Percentiles rank a stretch among this genome's conserved stretches.
Conservation (phyloP, 768 basidiomycete genomes). For the Mycena polygramma region DNA sequence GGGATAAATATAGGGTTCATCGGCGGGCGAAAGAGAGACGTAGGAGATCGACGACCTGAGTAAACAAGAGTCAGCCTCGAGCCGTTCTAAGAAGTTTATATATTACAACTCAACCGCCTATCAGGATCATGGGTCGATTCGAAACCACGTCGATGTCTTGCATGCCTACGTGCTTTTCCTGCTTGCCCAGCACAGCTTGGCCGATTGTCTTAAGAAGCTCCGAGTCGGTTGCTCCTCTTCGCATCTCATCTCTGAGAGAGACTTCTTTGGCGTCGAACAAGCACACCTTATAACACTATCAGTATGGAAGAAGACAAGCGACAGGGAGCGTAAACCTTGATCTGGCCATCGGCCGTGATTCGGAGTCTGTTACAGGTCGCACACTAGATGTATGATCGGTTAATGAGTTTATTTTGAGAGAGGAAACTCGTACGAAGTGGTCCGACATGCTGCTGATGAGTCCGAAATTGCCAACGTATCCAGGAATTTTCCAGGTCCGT, state of each 20-base stretch:
- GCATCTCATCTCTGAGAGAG: constrained; percentile 82
- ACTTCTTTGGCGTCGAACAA: constrained; percentile 89
- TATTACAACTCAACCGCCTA: constrained; percentile 84
- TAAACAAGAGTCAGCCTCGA: constrained; percentile 11
- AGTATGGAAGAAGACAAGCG: constrained; percentile 9
- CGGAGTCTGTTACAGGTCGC: constrained; percentile 86
- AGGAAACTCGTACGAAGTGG: constrained; percentile 64
- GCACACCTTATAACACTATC: constrained; percentile 68
- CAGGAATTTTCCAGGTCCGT: constrained; percentile 81
- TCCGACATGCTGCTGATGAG: constrained; percentile 97
- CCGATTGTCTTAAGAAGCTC: constrained; percentile 73
- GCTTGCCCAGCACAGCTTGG: constrained; percentile 76
- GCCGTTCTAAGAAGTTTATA: constrained; percentile 14
- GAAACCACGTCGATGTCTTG: constrained; percentile 80
- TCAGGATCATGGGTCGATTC: constrained; percentile 92
- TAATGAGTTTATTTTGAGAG: background rate
- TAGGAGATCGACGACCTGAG: constrained; percentile 1
- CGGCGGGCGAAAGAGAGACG: constrained; percentile 3
- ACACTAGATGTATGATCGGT: constrained; percentile 53
- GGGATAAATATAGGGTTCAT: constrained; percentile 15
- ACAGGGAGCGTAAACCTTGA: constrained; percentile 68
- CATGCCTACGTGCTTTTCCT: constrained; percentile 89
- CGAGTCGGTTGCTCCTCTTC: constrained; percentile 72
- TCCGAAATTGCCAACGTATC: constrained; percentile 78
- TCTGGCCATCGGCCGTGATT: constrained; percentile 91